A percentile compares a stretch with the other conserved stretches of the same genome.
Evolutionary conservation across 768 basidiomycete species (phyloP).

Genomic region (Boletellus ananiceps): DNA sequence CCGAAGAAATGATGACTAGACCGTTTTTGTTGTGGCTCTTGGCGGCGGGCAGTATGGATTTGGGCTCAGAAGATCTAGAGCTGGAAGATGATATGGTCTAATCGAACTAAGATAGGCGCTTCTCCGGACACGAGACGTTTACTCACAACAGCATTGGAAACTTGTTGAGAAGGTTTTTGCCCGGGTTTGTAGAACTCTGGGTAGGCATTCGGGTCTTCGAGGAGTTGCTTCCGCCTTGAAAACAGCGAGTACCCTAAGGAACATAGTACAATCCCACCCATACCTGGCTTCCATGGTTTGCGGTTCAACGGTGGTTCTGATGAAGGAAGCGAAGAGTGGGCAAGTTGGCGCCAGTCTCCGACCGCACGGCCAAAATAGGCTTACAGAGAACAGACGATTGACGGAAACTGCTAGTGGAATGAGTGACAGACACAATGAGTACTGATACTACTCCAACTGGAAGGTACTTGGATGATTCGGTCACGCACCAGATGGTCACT

Average conservation of each 20-base stretch:
- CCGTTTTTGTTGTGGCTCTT: conserved; percentile 8
- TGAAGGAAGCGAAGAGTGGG: conserved; percentile 5
- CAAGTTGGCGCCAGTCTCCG: conserved; percentile 5
- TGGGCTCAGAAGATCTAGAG: conserved; percentile 18
- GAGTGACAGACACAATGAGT: no score
- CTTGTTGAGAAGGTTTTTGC: conserved; percentile 9
- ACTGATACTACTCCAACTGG: no score
- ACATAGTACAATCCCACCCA: neutral
- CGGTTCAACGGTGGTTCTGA: neutral
- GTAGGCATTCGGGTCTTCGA: conserved; percentile 23
- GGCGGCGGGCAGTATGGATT: conserved; percentile 10
- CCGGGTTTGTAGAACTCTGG: conserved; percentile 28
- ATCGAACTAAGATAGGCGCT: neutral
- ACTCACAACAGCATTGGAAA: conserved; percentile 23
- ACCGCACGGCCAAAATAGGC: no score
- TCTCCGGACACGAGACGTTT: neutral
- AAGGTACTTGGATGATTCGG: no score
- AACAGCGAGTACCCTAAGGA: neutral
- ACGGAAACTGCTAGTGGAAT: no score
- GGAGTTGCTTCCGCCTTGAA: conserved; percentile 25
- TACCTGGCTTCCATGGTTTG: conserved; percentile 28
- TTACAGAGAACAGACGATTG: no score
- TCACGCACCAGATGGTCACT: no score
- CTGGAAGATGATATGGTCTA: conserved; percentile 26
- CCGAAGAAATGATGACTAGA: conserved; percentile 30